These are phyloP conservation scores for Cladorrhinum sp. DNA, from an alignment of 2,329 filamentous ascomycete genomes.

Conservation along the genomic window DNA sequence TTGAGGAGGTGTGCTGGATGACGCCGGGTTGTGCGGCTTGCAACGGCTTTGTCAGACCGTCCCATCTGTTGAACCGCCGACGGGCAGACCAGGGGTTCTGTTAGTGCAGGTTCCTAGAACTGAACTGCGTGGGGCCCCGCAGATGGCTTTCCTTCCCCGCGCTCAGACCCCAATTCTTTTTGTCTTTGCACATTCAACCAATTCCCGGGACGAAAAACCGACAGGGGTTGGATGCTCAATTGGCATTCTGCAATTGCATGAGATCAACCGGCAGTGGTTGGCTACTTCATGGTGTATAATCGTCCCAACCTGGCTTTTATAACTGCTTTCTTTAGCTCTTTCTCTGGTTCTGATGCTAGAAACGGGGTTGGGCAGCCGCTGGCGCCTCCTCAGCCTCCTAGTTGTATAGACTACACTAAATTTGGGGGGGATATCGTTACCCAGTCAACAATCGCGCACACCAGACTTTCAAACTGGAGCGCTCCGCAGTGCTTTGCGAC, in stretches of 20 bases:
- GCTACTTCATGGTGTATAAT: background rate
- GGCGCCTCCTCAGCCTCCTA: background rate
- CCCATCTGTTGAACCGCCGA: background rate
- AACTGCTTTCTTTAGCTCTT: too few species aligned
- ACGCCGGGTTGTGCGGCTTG: slow-evolving; percentile 25
- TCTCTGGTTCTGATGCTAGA: background rate
- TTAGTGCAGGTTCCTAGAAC: background rate
- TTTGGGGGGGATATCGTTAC: slow-evolving; percentile 14
- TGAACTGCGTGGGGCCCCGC: background rate
- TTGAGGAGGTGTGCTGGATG: slow-evolving; percentile 11
- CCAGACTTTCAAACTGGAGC: slow-evolving; percentile 14
- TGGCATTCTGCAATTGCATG: background rate
- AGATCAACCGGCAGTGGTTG: background rate
- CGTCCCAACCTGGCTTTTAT: too few species aligned
- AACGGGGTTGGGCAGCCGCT: background rate
- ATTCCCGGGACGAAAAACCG: background rate
- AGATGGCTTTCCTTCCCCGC: background rate
- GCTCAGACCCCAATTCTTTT: background rate
- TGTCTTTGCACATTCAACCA: background rate
- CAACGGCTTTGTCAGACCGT: slow-evolving; percentile 24
- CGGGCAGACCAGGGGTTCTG: background rate
- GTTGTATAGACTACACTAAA: background rate
- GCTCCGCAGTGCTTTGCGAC: background rate
- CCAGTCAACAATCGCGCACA: slow-evolving; percentile 25
- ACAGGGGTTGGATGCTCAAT: background rate